These are phyloP conservation scores for Chlorella sp. DNA, from an alignment of 139 green algal genomes.

Conservation along the genomic window DNA sequence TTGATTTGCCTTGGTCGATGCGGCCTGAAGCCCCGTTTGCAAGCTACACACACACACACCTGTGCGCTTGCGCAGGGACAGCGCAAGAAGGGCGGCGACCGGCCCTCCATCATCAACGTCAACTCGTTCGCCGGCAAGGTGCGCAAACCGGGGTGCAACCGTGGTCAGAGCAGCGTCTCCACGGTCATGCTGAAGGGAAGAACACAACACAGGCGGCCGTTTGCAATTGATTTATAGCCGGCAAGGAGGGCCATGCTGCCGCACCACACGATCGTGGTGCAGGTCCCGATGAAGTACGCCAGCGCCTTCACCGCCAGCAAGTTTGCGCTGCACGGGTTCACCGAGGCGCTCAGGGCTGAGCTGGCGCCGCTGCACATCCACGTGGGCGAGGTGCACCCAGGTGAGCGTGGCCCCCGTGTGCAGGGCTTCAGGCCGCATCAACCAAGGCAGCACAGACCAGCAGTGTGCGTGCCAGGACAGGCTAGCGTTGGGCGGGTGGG, in stretches of 20 bases:
- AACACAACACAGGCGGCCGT: no score
- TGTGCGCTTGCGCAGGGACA: background rate
- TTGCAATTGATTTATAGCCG: no score
- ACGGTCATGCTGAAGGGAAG: no score
- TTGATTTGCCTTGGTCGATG: no score
- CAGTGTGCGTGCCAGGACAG: no score
- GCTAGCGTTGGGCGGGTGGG: no score
- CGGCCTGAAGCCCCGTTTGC: no score
- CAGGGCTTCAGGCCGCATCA: background rate
- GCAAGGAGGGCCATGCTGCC: background rate
- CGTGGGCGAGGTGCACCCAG: constrained; percentile 25
- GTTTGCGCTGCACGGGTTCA: constrained; percentile 26
- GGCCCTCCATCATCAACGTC: constrained; percentile 33
- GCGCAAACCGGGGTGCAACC: background rate
- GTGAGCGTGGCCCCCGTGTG: background rate
- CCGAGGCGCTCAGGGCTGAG: constrained; percentile 31
- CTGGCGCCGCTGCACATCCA: constrained; percentile 29
- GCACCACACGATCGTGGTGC: background rate
- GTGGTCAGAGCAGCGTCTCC: no score
- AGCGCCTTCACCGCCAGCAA: constrained; percentile 40
- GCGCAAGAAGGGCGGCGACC: constrained; percentile 8
- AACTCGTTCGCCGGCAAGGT: constrained; percentile 31
- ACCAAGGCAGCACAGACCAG: no score
- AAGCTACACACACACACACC: no score
- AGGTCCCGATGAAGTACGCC: constrained; percentile 40